Evolutionary conservation across 257 asterid genomes (phyloP).

Genomic region (Scutellaria baicalensis): DNA sequence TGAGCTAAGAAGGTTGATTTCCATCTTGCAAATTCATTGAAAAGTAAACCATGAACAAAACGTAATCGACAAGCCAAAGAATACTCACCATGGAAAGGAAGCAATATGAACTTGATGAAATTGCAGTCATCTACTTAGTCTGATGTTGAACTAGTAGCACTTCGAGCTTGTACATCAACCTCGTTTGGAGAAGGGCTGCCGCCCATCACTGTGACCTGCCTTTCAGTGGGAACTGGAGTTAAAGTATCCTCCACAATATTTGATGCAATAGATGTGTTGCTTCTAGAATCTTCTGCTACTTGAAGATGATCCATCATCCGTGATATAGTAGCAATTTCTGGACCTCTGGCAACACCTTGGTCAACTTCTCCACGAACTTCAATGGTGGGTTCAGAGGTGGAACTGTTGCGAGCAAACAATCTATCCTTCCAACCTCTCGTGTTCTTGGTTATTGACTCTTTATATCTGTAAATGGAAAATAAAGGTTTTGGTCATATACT

Average conservation of each 20-base stretch:
- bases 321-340: slow-evolving; percentile 34
- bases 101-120: slow-evolving; percentile 8
- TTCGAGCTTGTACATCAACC: slow-evolving; percentile 31
- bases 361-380: slow-evolving; percentile 42
- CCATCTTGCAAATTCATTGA: not conserved
- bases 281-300: slow-evolving; percentile 39
- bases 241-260: slow-evolving; percentile 18
- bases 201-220: slow-evolving; percentile 16
- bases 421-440: slow-evolving; percentile 96
- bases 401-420: slow-evolving; percentile 61
- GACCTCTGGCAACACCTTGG: slow-evolving; percentile 26
- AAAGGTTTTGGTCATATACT: too few species aligned
- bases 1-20: not conserved
- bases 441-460: slow-evolving; percentile 80
- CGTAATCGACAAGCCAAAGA: not conserved
- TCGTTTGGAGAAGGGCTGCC: slow-evolving; percentile 31
- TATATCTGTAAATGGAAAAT: slow-evolving; percentile 49
- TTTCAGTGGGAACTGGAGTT: slow-evolving; percentile 20
- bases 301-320: slow-evolving; percentile 63
- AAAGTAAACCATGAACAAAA: not conserved
- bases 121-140: not conserved
- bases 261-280: slow-evolving; percentile 29
- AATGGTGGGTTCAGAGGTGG: slow-evolving; percentile 32
- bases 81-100: slow-evolving; percentile 19
- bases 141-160: slow-evolving; percentile 48